A percentile compares a stretch with the other conserved stretches of the same genome.
Conservation (phyloP, 2,329 filamentous ascomycete genomes). For the Lizonia empirigonia region DNA sequence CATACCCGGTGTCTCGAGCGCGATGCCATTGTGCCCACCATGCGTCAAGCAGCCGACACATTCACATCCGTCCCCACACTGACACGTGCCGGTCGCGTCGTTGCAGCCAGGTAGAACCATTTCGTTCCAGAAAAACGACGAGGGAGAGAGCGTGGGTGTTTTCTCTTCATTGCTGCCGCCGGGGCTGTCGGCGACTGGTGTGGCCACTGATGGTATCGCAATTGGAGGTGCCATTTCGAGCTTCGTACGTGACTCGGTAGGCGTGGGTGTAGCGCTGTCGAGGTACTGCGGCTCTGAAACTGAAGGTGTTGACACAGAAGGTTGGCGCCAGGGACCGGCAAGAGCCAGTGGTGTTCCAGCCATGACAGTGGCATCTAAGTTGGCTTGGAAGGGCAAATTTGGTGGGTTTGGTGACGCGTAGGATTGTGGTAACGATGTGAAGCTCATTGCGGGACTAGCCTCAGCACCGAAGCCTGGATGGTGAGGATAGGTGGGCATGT, state of each 20-base stretch:
- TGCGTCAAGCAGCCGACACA: slow-evolving; percentile 61
- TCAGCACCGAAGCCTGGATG: slow-evolving; percentile 40
- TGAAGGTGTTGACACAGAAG: slow-evolving; percentile 21
- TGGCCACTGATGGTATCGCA: slow-evolving; percentile 16
- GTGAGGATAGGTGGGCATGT: slow-evolving; percentile 44
- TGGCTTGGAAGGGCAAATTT: slow-evolving; percentile 31
- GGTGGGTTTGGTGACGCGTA: slow-evolving; percentile 27
- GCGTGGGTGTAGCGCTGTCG: slow-evolving; percentile 14
- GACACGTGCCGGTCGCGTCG: slow-evolving; percentile 57
- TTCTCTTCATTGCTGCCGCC: slow-evolving; percentile 41
- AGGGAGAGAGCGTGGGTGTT: slow-evolving; percentile 44
- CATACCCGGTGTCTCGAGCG: slow-evolving; percentile 34
- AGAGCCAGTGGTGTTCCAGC: slow-evolving; percentile 21
- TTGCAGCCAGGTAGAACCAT: slow-evolving; percentile 51
- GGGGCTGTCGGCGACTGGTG: slow-evolving; percentile 35
- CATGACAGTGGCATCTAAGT: slow-evolving; percentile 27
- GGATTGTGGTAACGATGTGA: slow-evolving; percentile 21
- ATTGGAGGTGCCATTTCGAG: slow-evolving; percentile 21
- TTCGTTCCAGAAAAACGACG: slow-evolving; percentile 47
- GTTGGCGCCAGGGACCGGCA: slow-evolving; percentile 34
- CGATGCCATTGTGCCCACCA: slow-evolving; percentile 55
- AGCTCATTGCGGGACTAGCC: slow-evolving; percentile 21
- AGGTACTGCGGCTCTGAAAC: slow-evolving; percentile 24
- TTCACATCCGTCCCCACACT: slow-evolving; percentile 58
- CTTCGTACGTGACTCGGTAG: slow-evolving; percentile 13